phyloP scores from a whole-genome alignment of 1,284 basidiomycete species.

The Naganishia liquefaciens region DNA sequence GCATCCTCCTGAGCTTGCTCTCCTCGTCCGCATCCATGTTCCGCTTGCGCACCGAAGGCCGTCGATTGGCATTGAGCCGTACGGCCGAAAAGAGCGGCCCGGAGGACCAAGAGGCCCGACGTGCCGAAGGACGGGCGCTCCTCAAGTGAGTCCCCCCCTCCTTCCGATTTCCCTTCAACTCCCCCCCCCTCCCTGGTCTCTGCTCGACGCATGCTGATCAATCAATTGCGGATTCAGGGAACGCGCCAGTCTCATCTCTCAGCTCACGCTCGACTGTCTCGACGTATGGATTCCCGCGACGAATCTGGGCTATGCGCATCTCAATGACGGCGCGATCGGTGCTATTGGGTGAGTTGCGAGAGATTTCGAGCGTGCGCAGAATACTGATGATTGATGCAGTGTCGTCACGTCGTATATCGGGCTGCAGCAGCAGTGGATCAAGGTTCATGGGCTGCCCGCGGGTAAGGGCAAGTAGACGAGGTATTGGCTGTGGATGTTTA shows the following conservation, averaged over 20 bases:
- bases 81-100: slow-evolving; percentile 42
- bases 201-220: neutral
- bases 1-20: slow-evolving; percentile 75
- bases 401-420: slow-evolving; percentile 57
- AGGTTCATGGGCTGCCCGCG: slow-evolving; percentile 42
- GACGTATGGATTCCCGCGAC: slow-evolving; percentile 82
- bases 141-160: slow-evolving; percentile 42
- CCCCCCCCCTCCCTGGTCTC: neutral
- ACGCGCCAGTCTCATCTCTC: slow-evolving; percentile 49
- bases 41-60: slow-evolving; percentile 50
- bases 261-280: slow-evolving; percentile 50
- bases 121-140: slow-evolving; percentile 50
- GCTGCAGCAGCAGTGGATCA: slow-evolving; percentile 53
- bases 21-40: slow-evolving; percentile 56
- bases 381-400: slow-evolving; percentile 38
- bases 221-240: slow-evolving; percentile 43
- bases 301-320: slow-evolving; percentile 70
- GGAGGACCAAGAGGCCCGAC: slow-evolving; percentile 46
- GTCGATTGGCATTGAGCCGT: slow-evolving; percentile 46
- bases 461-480: slow-evolving; percentile 22
- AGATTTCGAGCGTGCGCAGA: neutral
- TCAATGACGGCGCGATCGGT: slow-evolving; percentile 85
- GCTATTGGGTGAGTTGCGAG: slow-evolving; percentile 68
- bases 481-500: neutral
- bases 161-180: neutral